Evolutionary conservation across 2,329 filamentous ascomycete species (phyloP), one percentile per base, ranked within the genome.

Genomic region (Penicillium brevicompactum): DNA sequence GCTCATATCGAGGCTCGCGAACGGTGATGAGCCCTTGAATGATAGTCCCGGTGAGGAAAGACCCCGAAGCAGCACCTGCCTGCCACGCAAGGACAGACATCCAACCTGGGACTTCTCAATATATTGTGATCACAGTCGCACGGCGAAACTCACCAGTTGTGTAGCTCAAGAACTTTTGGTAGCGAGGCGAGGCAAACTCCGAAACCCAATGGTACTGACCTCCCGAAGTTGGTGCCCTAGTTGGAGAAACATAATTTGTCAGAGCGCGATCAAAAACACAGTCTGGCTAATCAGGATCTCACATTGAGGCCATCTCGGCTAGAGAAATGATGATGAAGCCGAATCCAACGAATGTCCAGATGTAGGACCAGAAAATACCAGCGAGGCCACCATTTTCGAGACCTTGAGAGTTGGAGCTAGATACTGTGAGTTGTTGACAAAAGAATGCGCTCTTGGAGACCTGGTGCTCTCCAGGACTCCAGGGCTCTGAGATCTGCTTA

Each of bases 151-250:
- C n/a, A 74, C 77, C 81, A 45, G 78, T 77, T 13, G 80, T 66
- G 62, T 85, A 86, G 56, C 80, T 83, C 2, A 84, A 67, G 32
- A 80, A 76, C 53, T 79, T 82, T 59, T 84, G 81, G 47, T 76
- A 74, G 31, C 68, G 67, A 0, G 65, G 68, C 0, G 81, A 77
- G 0, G 82, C 77, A 55, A 84, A 82, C 49, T 82, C 80, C 2
- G 77, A 82, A 2, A 84, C 80, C 81, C 81, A 84, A 58, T 83
- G 80, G 57, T 84, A 84, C 59, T 85, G 82, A 2, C 83, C 83
- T 27, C 82, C 82, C 7, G 78, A 77, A 0, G 49, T 51, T 2
- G 49, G 49, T 24, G 42, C 49, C 49, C 41, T 51, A 13, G 7
- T 18, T 4, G 5, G 18, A 7, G 6, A 16, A 27, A 21, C 10